Evolutionary conservation across 1,284 basidiomycete genomes (phyloP), one percentile per base, ranked within the genome.

Genomic region (Phylloporus sp.): DNA sequence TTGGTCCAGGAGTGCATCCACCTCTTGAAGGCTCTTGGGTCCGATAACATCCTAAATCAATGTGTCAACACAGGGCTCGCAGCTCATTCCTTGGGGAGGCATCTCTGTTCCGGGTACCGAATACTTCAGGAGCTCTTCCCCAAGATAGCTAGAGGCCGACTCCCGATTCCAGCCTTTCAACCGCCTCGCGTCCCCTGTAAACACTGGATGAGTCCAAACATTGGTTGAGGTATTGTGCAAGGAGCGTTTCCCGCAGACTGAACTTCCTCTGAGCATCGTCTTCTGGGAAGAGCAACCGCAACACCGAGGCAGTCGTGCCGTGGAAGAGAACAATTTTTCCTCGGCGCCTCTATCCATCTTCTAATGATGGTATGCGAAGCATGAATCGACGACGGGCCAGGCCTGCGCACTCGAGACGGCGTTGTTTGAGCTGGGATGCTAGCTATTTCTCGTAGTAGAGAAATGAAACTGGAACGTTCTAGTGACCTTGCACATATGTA

Each of bases 221-320:
- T 20, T 83, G 76, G 3, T 82, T 80, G 0, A 96, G 79, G 34
- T 82, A 76, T 11, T 75, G 73, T 0, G 84, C 84, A n/a, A 96
- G 80, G n/a, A 75, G 80, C 8, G 79, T 78, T 77, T 96, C 94
- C 70, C 91, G 87, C 70, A 95, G 79, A 24, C 86, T 86, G 68
- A 93, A 96, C 70, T 87, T 87, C 34, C 94, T 80, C 34, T 83
- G 76, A 0, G 79, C 69, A 62, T 95, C 93, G 62, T 93, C 87
- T 61, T 95, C 88, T 0, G 94, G 94, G 72, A 95, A 95, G n/a
- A 96, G 78, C 4, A 95, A 74, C 2, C 87, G 85, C 70, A 95
- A 89, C 37, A 93, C 74, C 3, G 78, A 80, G 15, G 78, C 73
- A n/a, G 83, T 82, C 2, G 84, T 86, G 17, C 80, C 79, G 0